These are phyloP conservation scores for Scheffersomyces cryptocercus DNA, from an alignment of 1,139 yeast genomes.

Conservation along the genomic window DNA sequence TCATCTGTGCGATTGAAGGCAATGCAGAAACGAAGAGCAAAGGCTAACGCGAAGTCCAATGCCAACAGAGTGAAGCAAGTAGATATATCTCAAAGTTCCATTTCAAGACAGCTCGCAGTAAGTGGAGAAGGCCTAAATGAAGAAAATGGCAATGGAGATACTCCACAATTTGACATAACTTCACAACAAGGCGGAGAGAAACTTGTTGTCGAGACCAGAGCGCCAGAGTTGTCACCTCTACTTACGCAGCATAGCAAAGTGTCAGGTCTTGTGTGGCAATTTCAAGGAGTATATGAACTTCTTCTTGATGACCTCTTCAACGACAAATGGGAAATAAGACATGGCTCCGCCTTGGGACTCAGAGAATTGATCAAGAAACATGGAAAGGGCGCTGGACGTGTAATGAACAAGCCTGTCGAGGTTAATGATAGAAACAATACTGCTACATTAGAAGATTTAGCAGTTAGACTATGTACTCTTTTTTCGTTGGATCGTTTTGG, in stretches of 20 bases:
- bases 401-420: slow-evolving; percentile 56
- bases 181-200: slow-evolving; percentile 80
- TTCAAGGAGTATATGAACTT: slow-evolving; percentile 94
- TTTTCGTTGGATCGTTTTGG: slow-evolving; percentile 96
- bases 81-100: slow-evolving; percentile 77
- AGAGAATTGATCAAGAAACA: slow-evolving; percentile 85
- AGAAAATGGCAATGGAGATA: slow-evolving; percentile 12
- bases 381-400: slow-evolving; percentile 85
- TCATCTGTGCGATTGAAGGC: slow-evolving; percentile 86
- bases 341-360: slow-evolving; percentile 92
- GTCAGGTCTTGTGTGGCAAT: slow-evolving; percentile 87
- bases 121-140: slow-evolving; percentile 26
- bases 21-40: slow-evolving; percentile 90
- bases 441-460: slow-evolving; percentile 80
- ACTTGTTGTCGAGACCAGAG: slow-evolving; percentile 79
- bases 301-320: slow-evolving; percentile 78
- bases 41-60: slow-evolving; percentile 69
- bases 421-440: slow-evolving; percentile 70
- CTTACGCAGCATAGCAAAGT: slow-evolving; percentile 75
- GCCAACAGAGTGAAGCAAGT: slow-evolving; percentile 56
- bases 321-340: slow-evolving; percentile 92
- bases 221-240: slow-evolving; percentile 67
- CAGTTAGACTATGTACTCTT: slow-evolving; percentile 80
- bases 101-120: slow-evolving; percentile 59
- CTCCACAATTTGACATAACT: slow-evolving; percentile 57